Base-by-base conservation (phyloP, 495 filamentous ascomycete genomes). In the Neohortaea acidophila region DNA sequence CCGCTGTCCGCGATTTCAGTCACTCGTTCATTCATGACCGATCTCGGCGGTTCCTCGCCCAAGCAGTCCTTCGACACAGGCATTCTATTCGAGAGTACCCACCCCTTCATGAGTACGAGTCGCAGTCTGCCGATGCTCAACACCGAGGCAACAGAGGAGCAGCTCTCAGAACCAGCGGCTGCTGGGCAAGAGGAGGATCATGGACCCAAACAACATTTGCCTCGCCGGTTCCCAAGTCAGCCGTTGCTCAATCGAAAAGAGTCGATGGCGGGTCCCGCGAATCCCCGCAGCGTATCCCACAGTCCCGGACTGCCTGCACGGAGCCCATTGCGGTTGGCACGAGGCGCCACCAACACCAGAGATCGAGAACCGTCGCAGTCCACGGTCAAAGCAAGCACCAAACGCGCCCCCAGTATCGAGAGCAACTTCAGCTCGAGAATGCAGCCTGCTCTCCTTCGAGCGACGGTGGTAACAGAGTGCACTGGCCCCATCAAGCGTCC, bases 281-380 rank as follows among this genome's bases (percentile, higher is more conserved):
- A 50, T 19, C 47, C 41, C 12, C 36, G 43, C n/a, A 45, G 42
- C 28, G 12, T 50, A 13, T 41, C 47, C 4, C 42, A 45, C 33
- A 50, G 47, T 36, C 47, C 47, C 15, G 47, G 47, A 13, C 47
- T 43, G 15, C 47, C 47, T 5, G 42, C 47, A 33, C 42, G 42
- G 2, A 50, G 47, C 19, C 47, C 47, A 20, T 43, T 50, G 14
- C 19, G 47, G 24, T 14, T 44, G 11, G 22, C 38, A 23, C 36
- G 38, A 11, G 47, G 42, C 27, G 4, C 36, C 4, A 21, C n/a
- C n/a, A n/a, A n/a, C n/a, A n/a, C n/a, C n/a, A n/a, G n/a, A n/a
- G n/a, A n/a, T n/a, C n/a, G n/a, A n/a, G n/a, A n/a, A n/a, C n/a
- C n/a, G n/a, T n/a, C n/a, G n/a, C n/a, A n/a, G n/a, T n/a, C n/a